Evolutionary conservation across 2,329 filamentous ascomycete species (phyloP).

Genomic region (Orbilia brochopaga): DNA sequence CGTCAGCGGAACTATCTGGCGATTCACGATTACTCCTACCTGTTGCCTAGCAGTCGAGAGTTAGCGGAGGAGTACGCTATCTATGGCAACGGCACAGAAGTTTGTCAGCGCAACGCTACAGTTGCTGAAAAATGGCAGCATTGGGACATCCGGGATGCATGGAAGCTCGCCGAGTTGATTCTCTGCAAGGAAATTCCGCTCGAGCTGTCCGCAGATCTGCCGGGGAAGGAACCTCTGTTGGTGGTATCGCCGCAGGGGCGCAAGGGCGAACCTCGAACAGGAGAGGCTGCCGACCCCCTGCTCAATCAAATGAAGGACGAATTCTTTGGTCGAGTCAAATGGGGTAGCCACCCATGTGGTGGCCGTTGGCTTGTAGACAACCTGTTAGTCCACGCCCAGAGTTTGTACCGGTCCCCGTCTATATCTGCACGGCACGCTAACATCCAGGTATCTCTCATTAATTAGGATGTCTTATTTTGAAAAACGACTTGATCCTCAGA

Average conservation of each 20-base stretch:
- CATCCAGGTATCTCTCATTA: neutral
- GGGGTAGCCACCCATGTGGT: constrained; percentile 71
- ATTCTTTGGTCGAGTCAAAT: constrained; percentile 69
- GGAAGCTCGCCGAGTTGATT: constrained; percentile 79
- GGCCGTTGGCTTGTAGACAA: constrained; percentile 63
- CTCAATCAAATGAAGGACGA: constrained; percentile 49
- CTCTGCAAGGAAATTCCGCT: constrained; percentile 77
- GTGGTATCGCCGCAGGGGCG: constrained; percentile 66
- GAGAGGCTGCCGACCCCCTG: neutral
- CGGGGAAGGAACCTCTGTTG: constrained; percentile 66
- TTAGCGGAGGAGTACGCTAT: constrained; percentile 82
- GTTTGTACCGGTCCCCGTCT: neutral
- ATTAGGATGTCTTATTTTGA: constrained; percentile 67
- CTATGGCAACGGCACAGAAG: constrained; percentile 78
- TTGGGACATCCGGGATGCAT: constrained; percentile 77
- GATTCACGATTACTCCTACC: constrained; percentile 71
- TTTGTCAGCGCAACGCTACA: constrained; percentile 82
- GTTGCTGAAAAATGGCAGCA: constrained; percentile 75
- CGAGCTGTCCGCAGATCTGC: constrained; percentile 60
- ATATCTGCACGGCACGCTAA: neutral
- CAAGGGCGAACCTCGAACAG: neutral
- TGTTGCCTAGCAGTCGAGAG: constrained; percentile 78
- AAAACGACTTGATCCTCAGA: constrained; percentile 69
- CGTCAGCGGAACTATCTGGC: constrained; percentile 61
- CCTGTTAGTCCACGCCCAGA: constrained; percentile 58